Evolutionary conservation across 2,329 filamentous ascomycete genomes (phyloP), one percentile per base, ranked within the genome.

Genomic region (Metarhizium robertsii): DNA sequence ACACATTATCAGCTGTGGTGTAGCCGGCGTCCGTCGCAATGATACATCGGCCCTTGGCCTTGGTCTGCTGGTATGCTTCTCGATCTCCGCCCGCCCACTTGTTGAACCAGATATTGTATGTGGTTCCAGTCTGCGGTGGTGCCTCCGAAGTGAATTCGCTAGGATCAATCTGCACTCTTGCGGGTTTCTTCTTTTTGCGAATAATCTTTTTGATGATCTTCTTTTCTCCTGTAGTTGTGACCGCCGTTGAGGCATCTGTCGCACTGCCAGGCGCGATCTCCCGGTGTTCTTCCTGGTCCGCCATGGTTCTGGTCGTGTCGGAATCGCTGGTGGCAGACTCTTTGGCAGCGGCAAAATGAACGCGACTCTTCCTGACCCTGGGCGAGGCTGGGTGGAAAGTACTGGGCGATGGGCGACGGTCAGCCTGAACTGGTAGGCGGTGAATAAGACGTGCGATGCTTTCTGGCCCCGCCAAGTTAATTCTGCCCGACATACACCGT

Each of bases 71-170:
- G 64, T 92, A 90, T 75, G 95, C 91, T 67, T 97, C 92, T 58
- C 91, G 84, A 72, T 99, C 94, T 66, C 94, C 94, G 61, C 94
- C 94, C 1, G 86, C 88, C 92, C 92, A 97, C 73, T 96, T 97
- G 76, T 96, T 96, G 75, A 96, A 96, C 92, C 63, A 65, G 50
- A 65, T 95, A 72, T 99, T 99, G 79, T 94, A 99, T 57, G 92
- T 90, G 0, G 90, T 95, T 53, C 94, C 94, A 0, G 92, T 97
- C 66, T 97, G 92, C 1, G 90, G 88, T 16, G 92, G 90, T 4
- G 89, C 87, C 64, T 96, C 90, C 38, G 86, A 86, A 64, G 87
- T 89, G 73, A 95, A 81, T 47, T 86, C 86, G 45, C 87, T 84
- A 2, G 91, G 84, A 66, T 99, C 94, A 65, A 96, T 86, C 74